Base-by-base conservation (phyloP, 2,329 filamentous ascomycete genomes). In the Ceratocystiopsis sp. region DNA sequence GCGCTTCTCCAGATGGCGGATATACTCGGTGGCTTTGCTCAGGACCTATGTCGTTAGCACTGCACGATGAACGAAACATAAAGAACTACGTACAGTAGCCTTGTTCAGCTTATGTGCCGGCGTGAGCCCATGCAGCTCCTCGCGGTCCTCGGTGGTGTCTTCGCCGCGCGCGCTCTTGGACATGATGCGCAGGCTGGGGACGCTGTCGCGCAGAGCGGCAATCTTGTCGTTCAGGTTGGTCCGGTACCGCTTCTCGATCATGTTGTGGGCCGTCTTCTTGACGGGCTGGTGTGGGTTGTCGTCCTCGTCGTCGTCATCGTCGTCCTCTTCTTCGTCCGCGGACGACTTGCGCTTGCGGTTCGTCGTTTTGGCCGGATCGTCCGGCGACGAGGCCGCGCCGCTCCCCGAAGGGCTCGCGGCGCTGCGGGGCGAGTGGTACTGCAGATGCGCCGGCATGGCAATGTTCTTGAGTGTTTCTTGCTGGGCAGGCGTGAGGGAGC, bases 141-240 rank as follows among this genome's bases (percentile, higher is more conserved):
- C 84, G 34, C 80, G 75, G 51, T 89, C 84, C 46, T 79, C 78
- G 0, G 74, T 76, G 0, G 77, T 67, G 49, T 84, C 79, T 53
- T 81, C 78, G 35, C 75, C 79, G 45, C 66, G 66, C 40, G 72
- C 73, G 52, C 72, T 80, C 63, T 83, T 84, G 35, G 78, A 77
- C 74, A 87, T 84, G 52, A 86, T 83, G 40, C 87, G 77, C 45
- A 96, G 66, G 59, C 84, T 93, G 2, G 89, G 89, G 14, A 96
- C 86, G 55, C 85, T 93, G 59, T 95, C 86, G 52, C 87, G 73
- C 48, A 96, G 66, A 46, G 87, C 86, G 38, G 86, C 82, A 53
- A 96, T 96, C 65, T 96, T 96, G 57, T 95, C 89, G 56, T 96
- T 96, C 45, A 96, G 69, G 55, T 96, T 96, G 43, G 84, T 94